Evolutionary conservation across 2,329 filamentous ascomycete species (phyloP).

Genomic region (Coniochaeta ligniaria): DNA sequence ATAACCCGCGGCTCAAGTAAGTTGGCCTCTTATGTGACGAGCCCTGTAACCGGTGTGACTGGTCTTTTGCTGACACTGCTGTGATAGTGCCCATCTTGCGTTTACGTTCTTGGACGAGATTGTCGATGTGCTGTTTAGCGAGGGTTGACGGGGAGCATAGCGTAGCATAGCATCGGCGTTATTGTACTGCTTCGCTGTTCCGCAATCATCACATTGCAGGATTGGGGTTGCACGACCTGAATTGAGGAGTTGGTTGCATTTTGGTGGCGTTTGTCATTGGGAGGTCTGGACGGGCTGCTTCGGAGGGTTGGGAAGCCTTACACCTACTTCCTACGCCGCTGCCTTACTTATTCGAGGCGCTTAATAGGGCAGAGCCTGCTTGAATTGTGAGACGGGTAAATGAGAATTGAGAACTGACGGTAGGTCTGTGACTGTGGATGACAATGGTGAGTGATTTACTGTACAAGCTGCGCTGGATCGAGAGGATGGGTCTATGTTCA

Average conservation of each 20-base stretch:
- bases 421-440: background rate
- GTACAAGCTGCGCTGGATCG: too few species aligned
- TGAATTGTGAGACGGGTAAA: background rate
- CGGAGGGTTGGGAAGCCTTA: background rate
- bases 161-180: constrained; percentile 20
- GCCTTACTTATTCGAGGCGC: background rate
- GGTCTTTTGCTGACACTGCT: background rate
- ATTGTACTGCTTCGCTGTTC: background rate
- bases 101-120: constrained; percentile 69
- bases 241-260: background rate
- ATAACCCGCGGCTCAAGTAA: constrained; percentile 85
- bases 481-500: too few species aligned
- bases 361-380: background rate
- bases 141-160: background rate
- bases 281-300: background rate
- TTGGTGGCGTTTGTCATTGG: background rate
- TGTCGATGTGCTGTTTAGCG: constrained; percentile 55
- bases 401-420: background rate
- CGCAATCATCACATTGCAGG: background rate
- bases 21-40: constrained; percentile 26
- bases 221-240: background rate
- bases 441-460: background rate
- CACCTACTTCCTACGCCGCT: background rate
- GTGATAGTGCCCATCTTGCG: constrained; percentile 53
- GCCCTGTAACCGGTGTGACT: background rate